Base-by-base conservation (phyloP, 2,329 filamentous ascomycete species). In the Pseudogymnoascus sp. region DNA sequence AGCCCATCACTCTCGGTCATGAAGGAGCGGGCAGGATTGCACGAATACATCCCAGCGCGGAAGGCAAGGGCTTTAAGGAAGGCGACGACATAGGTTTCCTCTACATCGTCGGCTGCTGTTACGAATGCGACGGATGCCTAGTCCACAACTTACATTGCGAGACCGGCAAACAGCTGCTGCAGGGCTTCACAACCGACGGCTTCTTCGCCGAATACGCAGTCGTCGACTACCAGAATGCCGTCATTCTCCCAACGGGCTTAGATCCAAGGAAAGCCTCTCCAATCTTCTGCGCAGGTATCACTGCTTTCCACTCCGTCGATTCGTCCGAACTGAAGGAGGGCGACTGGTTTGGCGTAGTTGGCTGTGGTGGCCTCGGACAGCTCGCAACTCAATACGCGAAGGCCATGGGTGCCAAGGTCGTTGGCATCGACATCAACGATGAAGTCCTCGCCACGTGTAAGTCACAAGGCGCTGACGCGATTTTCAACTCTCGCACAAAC, bases 201-300 rank as follows among this genome's bases (percentile, higher is more conserved):
- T 80, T 74, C 67, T 82, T 82, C 64, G 73, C 75, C 19, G 78
- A 81, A 68, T 81, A 81, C 67, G 75, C 75, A 1, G 69, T 78
- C 0, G 76, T 79, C 6, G 78, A 80, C 65, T 77, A 75, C 68
- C 76, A 76, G 66, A 79, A 78, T 68, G 76, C 76, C 0, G 72
- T 78, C 5, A 71, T 75, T 46, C 70, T 80, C 2, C 76, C 78
- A 19, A 68, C 75, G 37, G 65, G 60, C 9, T 65, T 74, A 61
- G 72, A 76, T 46, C 70, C 77, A 53, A 71, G 71, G 50, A 71
- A 66, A 15, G 71, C 74, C 3, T 73, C 78, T 35, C 77, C 79
- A 15, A 67, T 82, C 4, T 80, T 82, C 67, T 82, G 80, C 66
- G 80, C 80, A 1, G 80, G 80, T 1, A 77, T 82, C 60, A 82